Evolutionary conservation across 1,284 basidiomycete species (phyloP).

Genomic region (Neonothopanus nambi): DNA sequence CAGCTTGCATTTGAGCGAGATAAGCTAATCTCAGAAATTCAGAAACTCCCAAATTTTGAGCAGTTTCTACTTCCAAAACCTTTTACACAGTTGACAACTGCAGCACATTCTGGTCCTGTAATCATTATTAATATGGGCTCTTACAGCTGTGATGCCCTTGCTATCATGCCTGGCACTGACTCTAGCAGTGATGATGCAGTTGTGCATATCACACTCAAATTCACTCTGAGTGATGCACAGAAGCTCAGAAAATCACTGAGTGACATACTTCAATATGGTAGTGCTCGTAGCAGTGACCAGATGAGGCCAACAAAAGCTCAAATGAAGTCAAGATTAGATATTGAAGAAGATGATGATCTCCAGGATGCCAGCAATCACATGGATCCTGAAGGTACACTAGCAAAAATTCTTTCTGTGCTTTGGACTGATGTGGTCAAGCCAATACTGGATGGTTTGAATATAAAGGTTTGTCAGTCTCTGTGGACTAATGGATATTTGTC

Average conservation of each 20-base stretch:
- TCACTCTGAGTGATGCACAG: background rate
- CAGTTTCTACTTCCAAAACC: constrained; percentile 12
- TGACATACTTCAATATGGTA: background rate
- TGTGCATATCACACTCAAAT: constrained; percentile 9
- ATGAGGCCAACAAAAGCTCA: too few relatives aligned
- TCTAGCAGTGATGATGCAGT: background rate
- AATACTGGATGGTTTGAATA: background rate
- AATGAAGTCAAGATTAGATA: too few relatives aligned
- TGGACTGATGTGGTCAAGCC: background rate
- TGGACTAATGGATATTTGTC: background rate
- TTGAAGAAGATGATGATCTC: too few relatives aligned
- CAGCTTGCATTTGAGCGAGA: constrained; percentile 9
- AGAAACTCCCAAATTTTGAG: constrained; percentile 6
- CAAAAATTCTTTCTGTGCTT: background rate
- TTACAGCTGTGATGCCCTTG: constrained; percentile 7
- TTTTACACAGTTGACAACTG: background rate
- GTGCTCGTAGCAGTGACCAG: too few relatives aligned
- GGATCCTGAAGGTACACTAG: too few relatives aligned
- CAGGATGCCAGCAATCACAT: too few relatives aligned
- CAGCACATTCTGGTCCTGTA: constrained; percentile 13
- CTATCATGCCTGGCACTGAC: background rate
- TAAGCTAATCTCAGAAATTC: constrained; percentile 6
- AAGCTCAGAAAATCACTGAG: background rate
- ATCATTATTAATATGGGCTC: constrained; percentile 8
- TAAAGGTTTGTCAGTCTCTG: background rate